phyloP scores from a whole-genome alignment of 179 eudicot species.

The Amaranthus tricolor region DNA sequence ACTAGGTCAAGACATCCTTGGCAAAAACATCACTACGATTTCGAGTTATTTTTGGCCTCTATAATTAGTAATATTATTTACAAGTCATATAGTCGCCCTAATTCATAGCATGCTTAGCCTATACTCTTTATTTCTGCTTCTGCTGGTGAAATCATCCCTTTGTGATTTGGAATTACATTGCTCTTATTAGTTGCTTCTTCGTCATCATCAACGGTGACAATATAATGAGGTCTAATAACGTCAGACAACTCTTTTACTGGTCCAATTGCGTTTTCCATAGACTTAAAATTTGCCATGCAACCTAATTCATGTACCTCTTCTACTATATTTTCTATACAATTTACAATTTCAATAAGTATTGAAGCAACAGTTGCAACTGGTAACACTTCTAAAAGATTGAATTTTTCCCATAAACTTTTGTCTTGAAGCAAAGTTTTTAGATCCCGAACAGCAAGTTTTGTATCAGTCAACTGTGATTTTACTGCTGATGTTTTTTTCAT shows the following conservation, averaged over 20 bases:
- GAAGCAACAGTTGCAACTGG: slow-evolving; percentile 32
- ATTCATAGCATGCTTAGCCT: too few species aligned
- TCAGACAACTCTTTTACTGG: slow-evolving; percentile 12
- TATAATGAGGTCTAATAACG: slow-evolving; percentile 18
- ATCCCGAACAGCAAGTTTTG: slow-evolving; percentile 25
- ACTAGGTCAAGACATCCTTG: too few species aligned
- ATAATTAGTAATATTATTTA: too few species aligned
- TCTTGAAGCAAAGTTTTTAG: slow-evolving; percentile 22
- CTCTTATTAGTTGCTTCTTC: not conserved
- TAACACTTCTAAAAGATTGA: slow-evolving; percentile 23
- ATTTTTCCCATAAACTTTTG: slow-evolving; percentile 20
- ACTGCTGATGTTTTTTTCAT: slow-evolving; percentile 18
- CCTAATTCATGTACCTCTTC: slow-evolving; percentile 29
- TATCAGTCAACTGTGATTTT: slow-evolving; percentile 23
- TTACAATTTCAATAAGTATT: slow-evolving; percentile 26
- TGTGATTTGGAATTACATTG: not conserved
- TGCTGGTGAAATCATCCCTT: slow-evolving; percentile 6
- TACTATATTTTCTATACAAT: slow-evolving; percentile 17
- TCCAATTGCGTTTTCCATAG: slow-evolving; percentile 12
- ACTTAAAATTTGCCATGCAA: slow-evolving; percentile 33
- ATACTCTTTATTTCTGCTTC: not conserved
- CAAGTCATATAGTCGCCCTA: too few species aligned
- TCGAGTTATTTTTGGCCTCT: too few species aligned
- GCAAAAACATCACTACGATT: too few species aligned
- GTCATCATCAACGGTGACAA: slow-evolving; percentile 4